Evolutionary conservation across 805 yeast species (phyloP), one percentile per base, ranked within the genome.

Genomic region (Metahyphopichia silvanorum): DNA sequence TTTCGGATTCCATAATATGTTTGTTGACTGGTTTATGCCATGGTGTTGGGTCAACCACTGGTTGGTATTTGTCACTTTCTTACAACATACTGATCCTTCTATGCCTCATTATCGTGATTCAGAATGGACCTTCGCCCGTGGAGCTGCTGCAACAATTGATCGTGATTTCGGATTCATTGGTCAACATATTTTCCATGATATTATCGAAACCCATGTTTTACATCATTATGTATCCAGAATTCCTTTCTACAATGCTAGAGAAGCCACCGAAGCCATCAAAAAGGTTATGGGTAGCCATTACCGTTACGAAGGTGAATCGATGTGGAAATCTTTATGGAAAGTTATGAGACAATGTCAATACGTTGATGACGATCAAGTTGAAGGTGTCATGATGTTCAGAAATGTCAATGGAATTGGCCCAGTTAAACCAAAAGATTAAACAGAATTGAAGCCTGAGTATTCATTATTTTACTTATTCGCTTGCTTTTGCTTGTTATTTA

Each of bases 91-190:
- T 13, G 81, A 76, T 51, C 71, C 78, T 30, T 53, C 69, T 2
- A 62, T 76, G 69, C 80, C 82, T 24, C 83, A 77, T 51, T 77
- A 77, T 54, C 71, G 66, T 29, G 71, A 66, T 32, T 48, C 53
- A 12, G 71, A 74, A 56, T 77, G 83, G 83, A 76, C 70, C 37
- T 77, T 77, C 44, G 82, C 82, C 36, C 65, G 77, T 49, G 83
- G 83, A 53, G 81, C 83, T 6, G 82, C 82, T 40, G 75, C 81
- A 27, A 77, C 83, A 22, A 74, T 77, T 40, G 83, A 77, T 53
- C 66, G 82, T 56, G 66, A 77, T 42, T 76, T 69, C 51, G 82
- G 82, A 8, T 74, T 77, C 38, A 53, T 77, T 33, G 83, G 82
- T 36, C 71, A 61, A 47, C 71, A 67, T 44, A 66, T 74, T 37